Base-by-base conservation (phyloP, 352 stramenopile species). In the Phytophthora nicotianae region DNA sequence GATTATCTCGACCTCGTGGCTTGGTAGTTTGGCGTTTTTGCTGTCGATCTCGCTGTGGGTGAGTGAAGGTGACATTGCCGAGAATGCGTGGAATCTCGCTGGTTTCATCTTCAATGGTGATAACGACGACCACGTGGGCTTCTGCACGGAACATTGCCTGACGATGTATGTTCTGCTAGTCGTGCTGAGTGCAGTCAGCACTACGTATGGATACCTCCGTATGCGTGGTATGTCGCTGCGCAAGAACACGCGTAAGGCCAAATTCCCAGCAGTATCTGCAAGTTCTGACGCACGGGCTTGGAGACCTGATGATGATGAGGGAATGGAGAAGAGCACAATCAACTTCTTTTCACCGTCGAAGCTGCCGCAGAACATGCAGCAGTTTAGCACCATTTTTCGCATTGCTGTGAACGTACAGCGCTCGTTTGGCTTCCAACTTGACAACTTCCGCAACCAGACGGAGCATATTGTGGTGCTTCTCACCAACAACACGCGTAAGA, bases 381-480 rank as follows among this genome's bases (percentile, higher is more conserved):
- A 90, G 51, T 96, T 90, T 46, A 84, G 75, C 7, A 73, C 82
- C 33, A 92, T 96, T 35, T 93, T 93, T 60, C 80, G 78, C 21
- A 87, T 93, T 23, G 88, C 88, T 19, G 81, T 89, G 55, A 93
- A 93, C 32, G 88, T 96, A n/a, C 84, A 93, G 52, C 84, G 83
- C 14, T 88, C 81, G 37, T 96, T 90, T 57, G 87, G 87, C 0
- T 96, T 96, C 55, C 87, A 96, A 48, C 52, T 79, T n/a, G 79
- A 85, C 56, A 96, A 86, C 61, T 94, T 97, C 51, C 85, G 89
- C 17, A 99, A 99, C 69, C 97, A 99, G 71, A 97, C 96, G 0
- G 97, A 99, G 77, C 97, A 99, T 67, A 86, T 99, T 9, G 82
- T 99, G 20, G 90, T 98, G 46, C 74, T 99, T 9, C 68, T 99